Percentiles rank a stretch among this genome's conserved stretches.
These are phyloP conservation scores for Nicotiana tabacum DNA, from an alignment of 257 asterid species.

Conservation along the genomic window DNA sequence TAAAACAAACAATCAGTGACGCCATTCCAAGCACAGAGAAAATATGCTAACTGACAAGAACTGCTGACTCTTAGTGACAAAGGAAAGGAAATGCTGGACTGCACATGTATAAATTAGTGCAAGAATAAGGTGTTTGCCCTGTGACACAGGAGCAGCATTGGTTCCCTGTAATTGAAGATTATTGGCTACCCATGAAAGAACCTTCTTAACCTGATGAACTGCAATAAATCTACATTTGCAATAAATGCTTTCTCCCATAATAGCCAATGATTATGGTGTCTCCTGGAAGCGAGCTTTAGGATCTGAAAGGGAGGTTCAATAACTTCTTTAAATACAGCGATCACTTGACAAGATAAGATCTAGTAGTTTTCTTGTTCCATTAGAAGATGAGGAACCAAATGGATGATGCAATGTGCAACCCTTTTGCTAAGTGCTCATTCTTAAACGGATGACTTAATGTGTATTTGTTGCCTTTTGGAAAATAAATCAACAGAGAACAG, in stretches of 20 bases:
- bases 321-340: background rate
- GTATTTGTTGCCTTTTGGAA: background rate
- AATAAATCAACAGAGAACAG: background rate
- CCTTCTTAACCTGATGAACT: background rate
- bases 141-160: background rate
- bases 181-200: background rate
- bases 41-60: background rate
- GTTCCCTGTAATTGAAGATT: background rate
- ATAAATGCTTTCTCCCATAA: background rate
- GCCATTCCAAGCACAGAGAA: background rate
- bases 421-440: background rate
- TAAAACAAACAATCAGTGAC: background rate
- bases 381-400: background rate
- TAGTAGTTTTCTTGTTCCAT: background rate
- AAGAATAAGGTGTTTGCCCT: background rate
- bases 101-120: background rate
- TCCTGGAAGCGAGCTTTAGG: background rate
- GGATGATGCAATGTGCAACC: background rate
- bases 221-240: background rate
- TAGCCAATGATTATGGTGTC: background rate
- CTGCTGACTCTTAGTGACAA: background rate
- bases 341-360: background rate
- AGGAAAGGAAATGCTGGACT: background rate
- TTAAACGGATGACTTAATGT: background rate
- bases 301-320: background rate